Evolutionary conservation across 352 stramenopile species (phyloP).

Genomic region (Phytophthora sansomeana): DNA sequence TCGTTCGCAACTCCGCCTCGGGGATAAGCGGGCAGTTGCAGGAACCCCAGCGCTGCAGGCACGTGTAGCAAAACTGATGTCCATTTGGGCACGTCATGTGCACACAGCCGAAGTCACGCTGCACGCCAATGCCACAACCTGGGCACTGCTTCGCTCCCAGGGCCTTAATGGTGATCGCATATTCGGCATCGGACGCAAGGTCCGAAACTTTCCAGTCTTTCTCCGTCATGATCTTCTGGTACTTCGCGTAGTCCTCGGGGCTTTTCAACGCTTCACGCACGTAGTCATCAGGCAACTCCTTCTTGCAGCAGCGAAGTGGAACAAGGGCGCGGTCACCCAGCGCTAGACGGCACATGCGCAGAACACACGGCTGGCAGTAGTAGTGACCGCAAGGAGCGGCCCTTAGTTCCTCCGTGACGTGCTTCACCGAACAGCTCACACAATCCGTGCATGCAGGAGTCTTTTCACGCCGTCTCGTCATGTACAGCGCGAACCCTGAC

Average conservation of each 20-base stretch:
- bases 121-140: constrained; percentile 75
- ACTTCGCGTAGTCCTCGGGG: constrained; percentile 47
- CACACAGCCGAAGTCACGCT: constrained; percentile 77
- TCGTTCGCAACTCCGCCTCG: constrained; percentile 52
- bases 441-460: constrained; percentile 27
- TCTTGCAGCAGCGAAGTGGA: constrained; percentile 76
- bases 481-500: constrained; percentile 33
- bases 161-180: constrained; percentile 47
- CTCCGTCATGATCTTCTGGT: constrained; percentile 54
- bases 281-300: constrained; percentile 72
- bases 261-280: constrained; percentile 47
- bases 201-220: constrained; percentile 68
- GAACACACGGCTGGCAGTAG: constrained; percentile 65
- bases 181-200: constrained; percentile 70
- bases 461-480: constrained; percentile 12
- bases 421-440: constrained; percentile 47
- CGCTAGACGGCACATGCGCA: constrained; percentile 67
- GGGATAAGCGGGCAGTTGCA: constrained; percentile 73
- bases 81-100: constrained; percentile 81
- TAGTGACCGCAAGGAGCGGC: constrained; percentile 65
- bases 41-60: constrained; percentile 54
- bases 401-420: constrained; percentile 28
- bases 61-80: constrained; percentile 85
- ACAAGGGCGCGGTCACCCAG: constrained; percentile 65
- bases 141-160: constrained; percentile 78